Percentiles rank a stretch among this genome's conserved stretches.
phyloP scores from a whole-genome alignment of 352 stramenopile species.

The Phytophthora pistaciae region DNA sequence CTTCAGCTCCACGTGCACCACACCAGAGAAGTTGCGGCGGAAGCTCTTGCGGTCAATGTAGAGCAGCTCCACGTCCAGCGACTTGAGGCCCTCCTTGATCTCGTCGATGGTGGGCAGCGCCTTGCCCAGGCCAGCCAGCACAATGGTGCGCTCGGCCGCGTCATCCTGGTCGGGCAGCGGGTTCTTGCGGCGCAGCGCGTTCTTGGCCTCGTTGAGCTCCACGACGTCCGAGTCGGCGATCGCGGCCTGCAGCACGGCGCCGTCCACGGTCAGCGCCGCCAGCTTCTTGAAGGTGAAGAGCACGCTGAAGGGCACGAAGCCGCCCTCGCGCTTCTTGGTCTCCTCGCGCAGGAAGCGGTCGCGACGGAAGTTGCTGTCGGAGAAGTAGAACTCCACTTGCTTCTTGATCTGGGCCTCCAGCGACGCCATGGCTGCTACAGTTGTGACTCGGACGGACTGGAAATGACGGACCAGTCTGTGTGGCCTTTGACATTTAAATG shows the following conservation, averaged over 20 bases:
- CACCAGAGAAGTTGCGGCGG: slow-evolving; percentile 77
- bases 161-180: slow-evolving; percentile 74
- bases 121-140: slow-evolving; percentile 74
- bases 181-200: slow-evolving; percentile 81
- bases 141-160: slow-evolving; percentile 65
- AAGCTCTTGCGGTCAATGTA: slow-evolving; percentile 82
- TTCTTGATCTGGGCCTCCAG: slow-evolving; percentile 84
- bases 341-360: slow-evolving; percentile 91
- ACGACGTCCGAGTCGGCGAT: slow-evolving; percentile 80
- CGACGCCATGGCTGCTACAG: slow-evolving; percentile 51
- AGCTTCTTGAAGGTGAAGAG: slow-evolving; percentile 95
- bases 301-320: slow-evolving; percentile 87
- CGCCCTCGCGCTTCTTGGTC: slow-evolving; percentile 84
- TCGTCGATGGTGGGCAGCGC: slow-evolving; percentile 79
- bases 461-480: slow-evolving; percentile 12
- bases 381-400: slow-evolving; percentile 96
- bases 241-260: slow-evolving; percentile 71
- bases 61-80: slow-evolving; percentile 67
- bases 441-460: slow-evolving; percentile 4
- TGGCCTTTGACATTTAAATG: slow-evolving; percentile 30
- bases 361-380: slow-evolving; percentile 92
- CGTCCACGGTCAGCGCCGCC: slow-evolving; percentile 82
- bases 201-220: slow-evolving; percentile 82
- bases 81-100: slow-evolving; percentile 72
- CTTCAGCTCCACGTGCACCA: slow-evolving; percentile 82